phyloP scores from a whole-genome alignment of 768 basidiomycete species.

The Russula dissimulans region DNA sequence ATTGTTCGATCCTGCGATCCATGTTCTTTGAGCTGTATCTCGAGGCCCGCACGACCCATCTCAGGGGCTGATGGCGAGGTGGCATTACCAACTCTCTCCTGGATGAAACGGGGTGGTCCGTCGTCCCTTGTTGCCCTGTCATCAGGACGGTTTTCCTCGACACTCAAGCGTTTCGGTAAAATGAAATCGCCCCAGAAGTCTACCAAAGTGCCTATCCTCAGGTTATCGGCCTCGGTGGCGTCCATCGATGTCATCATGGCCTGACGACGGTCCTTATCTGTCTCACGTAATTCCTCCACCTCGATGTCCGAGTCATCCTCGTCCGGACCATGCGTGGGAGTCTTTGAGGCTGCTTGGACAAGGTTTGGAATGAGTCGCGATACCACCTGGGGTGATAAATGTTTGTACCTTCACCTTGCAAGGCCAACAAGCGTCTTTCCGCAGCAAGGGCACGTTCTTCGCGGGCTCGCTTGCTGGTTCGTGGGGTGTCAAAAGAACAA shows the following conservation, averaged over 20 bases:
- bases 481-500: background rate
- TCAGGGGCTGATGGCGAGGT: background rate
- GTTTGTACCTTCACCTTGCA: conserved; percentile 31
- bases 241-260: conserved; percentile 41
- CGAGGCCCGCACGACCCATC: background rate
- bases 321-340: background rate
- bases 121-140: background rate
- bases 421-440: conserved; percentile 46
- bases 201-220: conserved; percentile 35
- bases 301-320: conserved; percentile 12
- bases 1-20: background rate
- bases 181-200: conserved; percentile 46
- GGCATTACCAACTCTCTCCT: background rate
- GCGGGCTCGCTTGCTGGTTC: conserved; percentile 60
- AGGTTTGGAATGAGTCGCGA: background rate
- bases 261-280: conserved; percentile 42
- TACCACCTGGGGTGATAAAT: background rate
- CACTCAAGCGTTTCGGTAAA: conserved; percentile 24
- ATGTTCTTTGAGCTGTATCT: background rate
- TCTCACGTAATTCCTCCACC: conserved; percentile 26
- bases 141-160: background rate
- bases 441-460: conserved; percentile 73
- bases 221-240: conserved; percentile 33
- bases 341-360: background rate
- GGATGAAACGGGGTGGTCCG: background rate